These are phyloP conservation scores for Chaetomium globosum DNA, from an alignment of 2,329 filamentous ascomycete species.

Conservation along the genomic window DNA sequence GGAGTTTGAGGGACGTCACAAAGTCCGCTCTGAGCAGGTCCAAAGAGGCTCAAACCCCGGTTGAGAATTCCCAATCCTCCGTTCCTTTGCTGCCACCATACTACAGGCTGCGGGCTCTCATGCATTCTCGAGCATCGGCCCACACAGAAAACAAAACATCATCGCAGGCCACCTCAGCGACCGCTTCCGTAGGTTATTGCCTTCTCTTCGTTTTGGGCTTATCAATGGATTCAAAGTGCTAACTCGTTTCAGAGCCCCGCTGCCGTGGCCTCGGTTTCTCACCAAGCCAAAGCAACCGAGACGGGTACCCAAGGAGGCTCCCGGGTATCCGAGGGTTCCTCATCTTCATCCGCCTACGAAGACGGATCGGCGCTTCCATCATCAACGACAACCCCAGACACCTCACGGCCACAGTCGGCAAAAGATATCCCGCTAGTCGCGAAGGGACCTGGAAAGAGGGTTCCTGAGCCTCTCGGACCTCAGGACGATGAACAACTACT, in stretches of 20 bases:
- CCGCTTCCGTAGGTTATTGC: constrained; percentile 10
- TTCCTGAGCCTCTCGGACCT: neutral
- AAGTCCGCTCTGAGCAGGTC: constrained; percentile 41
- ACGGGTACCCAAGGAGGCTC: constrained; percentile 23
- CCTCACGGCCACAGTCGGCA: constrained; percentile 48
- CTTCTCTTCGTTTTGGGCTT: neutral
- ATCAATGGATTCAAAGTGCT: neutral
- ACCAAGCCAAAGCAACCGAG: constrained; percentile 23
- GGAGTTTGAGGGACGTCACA: constrained; percentile 44
- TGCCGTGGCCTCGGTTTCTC: constrained; percentile 1
- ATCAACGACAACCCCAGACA: constrained; percentile 47
- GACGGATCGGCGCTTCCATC: constrained; percentile 46
- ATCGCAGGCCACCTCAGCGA: neutral
- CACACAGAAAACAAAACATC: constrained; percentile 1
- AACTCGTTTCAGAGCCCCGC: constrained; percentile 15
- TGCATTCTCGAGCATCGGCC: constrained; percentile 22
- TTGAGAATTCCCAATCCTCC: constrained; percentile 21
- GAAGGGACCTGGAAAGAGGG: constrained; percentile 30
- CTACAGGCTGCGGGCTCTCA: constrained; percentile 27
- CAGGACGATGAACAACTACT: constrained; percentile 35
- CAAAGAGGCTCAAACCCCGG: constrained; percentile 9
- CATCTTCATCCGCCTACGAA: constrained; percentile 49
- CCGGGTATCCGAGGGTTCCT: constrained; percentile 42
- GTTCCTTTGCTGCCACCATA: constrained; percentile 29
- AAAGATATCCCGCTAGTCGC: constrained; percentile 40